A percentile compares a stretch with the other conserved stretches of the same genome.
These are phyloP conservation scores for Periglandula ipomoeae DNA, from an alignment of 2,329 filamentous ascomycete species.

Conservation along the genomic window DNA sequence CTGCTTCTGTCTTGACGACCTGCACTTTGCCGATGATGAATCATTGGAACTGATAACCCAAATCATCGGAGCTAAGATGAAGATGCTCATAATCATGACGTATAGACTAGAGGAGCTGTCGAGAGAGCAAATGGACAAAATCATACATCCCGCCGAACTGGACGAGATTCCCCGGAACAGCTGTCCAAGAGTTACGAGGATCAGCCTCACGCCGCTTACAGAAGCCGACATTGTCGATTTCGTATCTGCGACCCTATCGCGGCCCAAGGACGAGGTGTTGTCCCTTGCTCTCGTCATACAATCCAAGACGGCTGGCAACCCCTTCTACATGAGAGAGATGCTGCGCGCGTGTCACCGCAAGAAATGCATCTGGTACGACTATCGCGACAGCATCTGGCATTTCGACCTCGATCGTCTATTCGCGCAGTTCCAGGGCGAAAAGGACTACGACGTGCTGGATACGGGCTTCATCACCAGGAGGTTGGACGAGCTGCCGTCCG, in stretches of 20 bases:
- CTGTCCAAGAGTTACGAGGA: slow-evolving; percentile 53
- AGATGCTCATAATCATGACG: slow-evolving; percentile 74
- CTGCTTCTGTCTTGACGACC: slow-evolving; percentile 78
- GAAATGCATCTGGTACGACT: slow-evolving; percentile 85
- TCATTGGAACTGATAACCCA: slow-evolving; percentile 75
- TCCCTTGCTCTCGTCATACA: slow-evolving; percentile 78
- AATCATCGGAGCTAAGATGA: slow-evolving; percentile 69
- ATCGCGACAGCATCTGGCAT: slow-evolving; percentile 71
- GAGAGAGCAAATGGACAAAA: slow-evolving; percentile 42
- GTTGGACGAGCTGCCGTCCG: slow-evolving; percentile 63
- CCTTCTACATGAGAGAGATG: slow-evolving; percentile 89
- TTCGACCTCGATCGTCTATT: slow-evolving; percentile 83
- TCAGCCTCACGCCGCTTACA: slow-evolving; percentile 62
- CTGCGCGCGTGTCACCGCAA: slow-evolving; percentile 78
- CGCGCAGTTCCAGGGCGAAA: slow-evolving; percentile 69
- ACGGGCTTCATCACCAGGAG: slow-evolving; percentile 74
- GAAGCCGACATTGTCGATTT: slow-evolving; percentile 78
- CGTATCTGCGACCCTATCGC: slow-evolving; percentile 71
- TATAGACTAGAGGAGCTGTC: slow-evolving; percentile 59
- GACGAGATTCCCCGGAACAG: slow-evolving; percentile 40
- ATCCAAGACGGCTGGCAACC: slow-evolving; percentile 80
- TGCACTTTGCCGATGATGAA: slow-evolving; percentile 85
- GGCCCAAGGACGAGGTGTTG: slow-evolving; percentile 60
- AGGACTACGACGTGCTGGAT: slow-evolving; percentile 70
- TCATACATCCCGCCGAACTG: slow-evolving; percentile 44